Evolutionary conservation across 805 yeast genomes (phyloP).

Genomic region (Myxozyma vanderwaltii): DNA sequence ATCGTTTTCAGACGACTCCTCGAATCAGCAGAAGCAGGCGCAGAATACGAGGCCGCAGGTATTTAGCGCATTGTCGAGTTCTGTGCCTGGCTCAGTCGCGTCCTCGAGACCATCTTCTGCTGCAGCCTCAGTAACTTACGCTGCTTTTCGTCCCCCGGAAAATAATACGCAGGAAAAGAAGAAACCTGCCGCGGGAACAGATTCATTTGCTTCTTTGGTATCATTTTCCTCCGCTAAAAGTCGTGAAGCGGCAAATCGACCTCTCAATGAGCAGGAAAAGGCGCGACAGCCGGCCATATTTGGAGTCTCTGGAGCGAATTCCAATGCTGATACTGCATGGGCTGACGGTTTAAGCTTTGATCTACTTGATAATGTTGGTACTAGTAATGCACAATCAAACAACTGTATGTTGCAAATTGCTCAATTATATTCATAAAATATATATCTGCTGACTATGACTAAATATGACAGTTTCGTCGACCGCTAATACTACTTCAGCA

Average conservation of each 20-base stretch:
- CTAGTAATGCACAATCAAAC: not conserved
- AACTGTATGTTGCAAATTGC: not conserved
- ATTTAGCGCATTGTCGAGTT: not conserved
- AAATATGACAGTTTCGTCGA: not conserved
- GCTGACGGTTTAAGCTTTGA: conserved; percentile 29
- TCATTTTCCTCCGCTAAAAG: conserved; percentile 24
- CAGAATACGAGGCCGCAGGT: not conserved
- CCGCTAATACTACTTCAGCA: not conserved
- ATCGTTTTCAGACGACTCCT: conserved; percentile 16
- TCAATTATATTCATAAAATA: not conserved
- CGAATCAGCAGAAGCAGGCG: not conserved
- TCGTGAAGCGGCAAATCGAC: conserved; percentile 14
- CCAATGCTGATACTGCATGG: conserved; percentile 15
- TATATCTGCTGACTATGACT: not conserved
- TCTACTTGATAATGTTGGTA: conserved; percentile 2
- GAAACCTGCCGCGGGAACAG: conserved; percentile 1
- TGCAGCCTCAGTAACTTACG: conserved; percentile 1
- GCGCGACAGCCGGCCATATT: conserved; percentile 4
- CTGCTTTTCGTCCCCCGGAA: not conserved
- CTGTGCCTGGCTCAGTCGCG: not conserved
- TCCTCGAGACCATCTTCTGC: conserved; percentile 14
- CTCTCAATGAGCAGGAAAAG: conserved; percentile 18
- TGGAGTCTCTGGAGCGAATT: not conserved
- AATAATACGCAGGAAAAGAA: not conserved
- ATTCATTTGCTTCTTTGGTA: conserved; percentile 34